Percentiles rank a stretch among this genome's conserved stretches.
phyloP scores from a whole-genome alignment of 2,329 filamentous ascomycete species.

The Chaetomiaceae sp. region DNA sequence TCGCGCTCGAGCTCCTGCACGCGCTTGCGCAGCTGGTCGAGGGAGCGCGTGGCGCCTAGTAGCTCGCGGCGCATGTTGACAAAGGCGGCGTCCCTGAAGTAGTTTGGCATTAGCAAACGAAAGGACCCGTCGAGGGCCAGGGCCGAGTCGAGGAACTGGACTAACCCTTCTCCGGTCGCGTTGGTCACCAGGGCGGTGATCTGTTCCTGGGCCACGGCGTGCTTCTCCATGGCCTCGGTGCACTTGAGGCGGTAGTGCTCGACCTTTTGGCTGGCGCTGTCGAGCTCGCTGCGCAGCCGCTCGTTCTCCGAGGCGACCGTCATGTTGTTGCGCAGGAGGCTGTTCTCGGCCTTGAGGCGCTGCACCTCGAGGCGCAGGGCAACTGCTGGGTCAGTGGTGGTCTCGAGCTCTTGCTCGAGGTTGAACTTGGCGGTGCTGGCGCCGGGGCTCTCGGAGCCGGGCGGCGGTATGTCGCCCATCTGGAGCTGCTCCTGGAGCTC shows the following conservation, averaged over 20 bases:
- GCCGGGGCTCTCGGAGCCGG: conserved; percentile 31
- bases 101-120: conserved; percentile 42
- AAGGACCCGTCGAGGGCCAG: conserved; percentile 30
- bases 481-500: conserved; percentile 58
- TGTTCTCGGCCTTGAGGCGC: conserved; percentile 58
- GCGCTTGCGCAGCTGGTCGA: conserved; percentile 43
- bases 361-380: conserved; percentile 50
- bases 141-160: conserved; percentile 35
- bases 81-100: conserved; percentile 50
- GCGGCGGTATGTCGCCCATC: conserved; percentile 29
- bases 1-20: conserved; percentile 44
- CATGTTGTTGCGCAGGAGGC: conserved; percentile 51
- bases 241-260: conserved; percentile 51
- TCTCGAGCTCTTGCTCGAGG: conserved; percentile 58
- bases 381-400: conserved; percentile 39
- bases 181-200: conserved; percentile 51
- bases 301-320: conserved; percentile 52
- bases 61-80: conserved; percentile 48
- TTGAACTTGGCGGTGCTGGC: conserved; percentile 35
- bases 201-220: conserved; percentile 54
- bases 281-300: conserved; percentile 51
- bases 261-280: conserved; percentile 47
- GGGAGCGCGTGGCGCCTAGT: conserved; percentile 42
- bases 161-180: conserved; percentile 54
- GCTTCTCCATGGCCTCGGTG: conserved; percentile 55